These are phyloP conservation scores for Violaceomyces palustris DNA, from an alignment of 1,284 basidiomycete species.

Conservation along the genomic window DNA sequence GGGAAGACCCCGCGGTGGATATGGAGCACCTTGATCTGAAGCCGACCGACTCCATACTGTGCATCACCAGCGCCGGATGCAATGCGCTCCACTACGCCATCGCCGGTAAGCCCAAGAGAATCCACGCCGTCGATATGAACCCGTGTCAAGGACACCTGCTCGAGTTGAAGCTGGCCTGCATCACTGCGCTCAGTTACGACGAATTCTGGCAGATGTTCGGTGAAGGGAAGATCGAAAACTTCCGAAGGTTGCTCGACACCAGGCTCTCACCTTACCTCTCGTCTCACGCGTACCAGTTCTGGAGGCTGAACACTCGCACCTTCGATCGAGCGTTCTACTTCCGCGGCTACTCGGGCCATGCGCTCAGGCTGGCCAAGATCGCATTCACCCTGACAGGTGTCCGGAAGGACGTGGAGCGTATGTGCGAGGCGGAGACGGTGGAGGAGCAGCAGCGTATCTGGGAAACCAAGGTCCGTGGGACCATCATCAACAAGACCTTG, in stretches of 20 bases:
- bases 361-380: conserved; percentile 64
- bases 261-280: conserved; percentile 70
- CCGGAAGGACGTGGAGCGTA: conserved; percentile 59
- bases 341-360: conserved; percentile 63
- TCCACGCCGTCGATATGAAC: conserved; percentile 71
- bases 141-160: conserved; percentile 70
- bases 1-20: conserved; percentile 76
- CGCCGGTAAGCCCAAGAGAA: conserved; percentile 59
- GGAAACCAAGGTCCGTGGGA: conserved; percentile 61
- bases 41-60: conserved; percentile 66
- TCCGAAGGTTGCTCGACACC: conserved; percentile 64
- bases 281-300: conserved; percentile 71
- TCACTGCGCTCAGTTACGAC: conserved; percentile 63
- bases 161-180: conserved; percentile 69
- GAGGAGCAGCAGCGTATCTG: conserved; percentile 67
- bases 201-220: conserved; percentile 73
- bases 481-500: conserved; percentile 66
- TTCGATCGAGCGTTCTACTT: conserved; percentile 69
- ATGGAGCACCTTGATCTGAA: conserved; percentile 65
- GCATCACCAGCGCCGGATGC: conserved; percentile 75
- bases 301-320: conserved; percentile 64
- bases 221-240: conserved; percentile 62
- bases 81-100: conserved; percentile 78
- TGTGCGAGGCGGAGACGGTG: conserved; percentile 62
- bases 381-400: conserved; percentile 65